Conservation (phyloP, 495 filamentous ascomycete genomes). For the Tuber umbilicatum region DNA sequence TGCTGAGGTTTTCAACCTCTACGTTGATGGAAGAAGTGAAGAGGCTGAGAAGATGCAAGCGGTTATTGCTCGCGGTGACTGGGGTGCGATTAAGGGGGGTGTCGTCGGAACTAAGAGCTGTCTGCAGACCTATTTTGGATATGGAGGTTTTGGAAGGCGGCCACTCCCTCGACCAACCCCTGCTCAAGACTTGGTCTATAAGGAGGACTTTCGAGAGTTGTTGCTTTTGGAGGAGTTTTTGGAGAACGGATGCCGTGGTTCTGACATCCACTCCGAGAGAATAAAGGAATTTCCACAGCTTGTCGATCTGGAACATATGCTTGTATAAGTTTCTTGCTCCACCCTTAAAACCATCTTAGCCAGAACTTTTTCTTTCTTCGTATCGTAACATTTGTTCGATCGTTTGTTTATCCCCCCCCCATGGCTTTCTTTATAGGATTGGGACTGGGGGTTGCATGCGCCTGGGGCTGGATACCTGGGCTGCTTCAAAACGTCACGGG, state of each 20-base stretch:
- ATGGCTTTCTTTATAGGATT: constrained; percentile 27
- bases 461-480: constrained; percentile 31
- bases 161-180: constrained; percentile 65
- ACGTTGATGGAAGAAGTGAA: constrained; percentile 57
- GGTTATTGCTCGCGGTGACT: constrained; percentile 74
- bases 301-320: constrained; percentile 36
- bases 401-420: constrained; percentile 30
- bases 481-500: constrained; percentile 11
- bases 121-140: constrained; percentile 65
- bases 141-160: constrained; percentile 68
- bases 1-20: constrained; percentile 65
- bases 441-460: constrained; percentile 30
- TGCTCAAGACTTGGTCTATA: constrained; percentile 56
- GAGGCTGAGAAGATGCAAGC: constrained; percentile 74
- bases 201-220: constrained; percentile 67
- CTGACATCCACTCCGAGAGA: constrained; percentile 36
- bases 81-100: constrained; percentile 78
- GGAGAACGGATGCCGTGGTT: constrained; percentile 23
- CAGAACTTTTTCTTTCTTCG: constrained; percentile 27
- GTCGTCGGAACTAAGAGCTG: constrained; percentile 80
- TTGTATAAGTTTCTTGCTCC: constrained; percentile 22
- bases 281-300: constrained; percentile 38
- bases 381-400: background rate
- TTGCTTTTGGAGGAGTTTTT: constrained; percentile 61
- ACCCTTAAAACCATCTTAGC: constrained; percentile 19